Percentiles rank a stretch among this genome's conserved stretches.
phyloP scores from a whole-genome alignment of 1,139 yeast species.

The Kodamaea fungicola region DNA sequence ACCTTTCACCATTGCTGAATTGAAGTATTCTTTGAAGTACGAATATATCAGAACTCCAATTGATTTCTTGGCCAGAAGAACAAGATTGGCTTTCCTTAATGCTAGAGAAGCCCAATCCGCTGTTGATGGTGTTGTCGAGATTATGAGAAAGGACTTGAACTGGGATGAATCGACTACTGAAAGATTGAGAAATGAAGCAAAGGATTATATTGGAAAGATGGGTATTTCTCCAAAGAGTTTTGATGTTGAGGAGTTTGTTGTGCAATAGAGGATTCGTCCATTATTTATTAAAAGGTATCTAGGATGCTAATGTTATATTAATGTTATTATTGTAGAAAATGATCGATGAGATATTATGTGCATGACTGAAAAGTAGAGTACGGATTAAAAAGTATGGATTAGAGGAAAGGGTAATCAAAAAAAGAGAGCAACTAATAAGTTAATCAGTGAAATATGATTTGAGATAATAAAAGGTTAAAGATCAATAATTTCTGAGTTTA shows the following conservation, averaged over 20 bases:
- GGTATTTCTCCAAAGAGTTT: conserved; percentile 41
- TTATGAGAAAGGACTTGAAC: conserved; percentile 74
- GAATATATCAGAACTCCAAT: conserved; percentile 87
- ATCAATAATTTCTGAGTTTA: too few relatives aligned
- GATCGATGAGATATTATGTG: too few relatives aligned
- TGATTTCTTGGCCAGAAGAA: conserved; percentile 91
- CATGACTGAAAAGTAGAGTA: too few relatives aligned
- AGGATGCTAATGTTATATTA: not conserved
- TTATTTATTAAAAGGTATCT: not conserved
- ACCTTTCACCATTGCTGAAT: conserved; percentile 91
- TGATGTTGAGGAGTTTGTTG: conserved; percentile 29
- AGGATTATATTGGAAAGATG: conserved; percentile 59
- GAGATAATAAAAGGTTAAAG: too few relatives aligned
- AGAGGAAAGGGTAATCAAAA: too few relatives aligned
- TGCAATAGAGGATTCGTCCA: conserved; percentile 10
- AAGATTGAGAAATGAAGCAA: conserved; percentile 52
- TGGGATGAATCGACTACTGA: conserved; percentile 68
- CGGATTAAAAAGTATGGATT: too few relatives aligned
- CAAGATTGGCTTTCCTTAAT: conserved; percentile 88
- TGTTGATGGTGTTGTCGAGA: conserved; percentile 80
- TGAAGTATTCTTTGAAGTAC: conserved; percentile 73
- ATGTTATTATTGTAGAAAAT: not conserved
- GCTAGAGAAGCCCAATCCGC: conserved; percentile 80
- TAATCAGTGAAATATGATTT: too few relatives aligned
- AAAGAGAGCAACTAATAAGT: too few relatives aligned